These are phyloP conservation scores for Sporothrix variecibatus DNA, from an alignment of 2,329 filamentous ascomycete species.

Conservation along the genomic window DNA sequence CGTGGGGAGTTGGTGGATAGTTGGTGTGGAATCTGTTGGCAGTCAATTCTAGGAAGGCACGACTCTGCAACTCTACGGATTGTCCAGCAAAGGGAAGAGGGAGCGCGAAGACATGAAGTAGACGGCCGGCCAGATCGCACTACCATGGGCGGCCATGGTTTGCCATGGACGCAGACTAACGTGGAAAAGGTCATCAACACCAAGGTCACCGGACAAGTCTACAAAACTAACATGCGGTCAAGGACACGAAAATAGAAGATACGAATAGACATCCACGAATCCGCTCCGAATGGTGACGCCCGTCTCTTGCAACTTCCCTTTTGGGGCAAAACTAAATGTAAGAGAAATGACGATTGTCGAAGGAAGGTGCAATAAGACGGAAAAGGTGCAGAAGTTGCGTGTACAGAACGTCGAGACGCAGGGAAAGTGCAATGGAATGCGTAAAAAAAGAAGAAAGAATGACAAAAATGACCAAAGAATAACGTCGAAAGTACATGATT, in stretches of 20 bases:
- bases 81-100: background rate
- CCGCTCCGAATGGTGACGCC: background rate
- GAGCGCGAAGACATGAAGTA: slow-evolving; percentile 29
- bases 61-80: background rate
- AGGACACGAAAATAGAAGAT: background rate
- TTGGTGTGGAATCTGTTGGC: background rate
- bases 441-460: background rate
- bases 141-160: background rate
- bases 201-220: background rate
- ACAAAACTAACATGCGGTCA: background rate
- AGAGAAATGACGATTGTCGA: background rate
- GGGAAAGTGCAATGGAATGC: background rate
- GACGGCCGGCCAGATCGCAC: slow-evolving; percentile 14
- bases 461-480: background rate
- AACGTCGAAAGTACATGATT: background rate
- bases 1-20: background rate
- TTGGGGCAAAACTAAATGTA: slow-evolving; percentile 9
- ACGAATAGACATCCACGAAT: background rate
- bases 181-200: background rate
- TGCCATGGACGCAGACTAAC: background rate
- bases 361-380: background rate
- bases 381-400: background rate
- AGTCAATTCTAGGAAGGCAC: background rate
- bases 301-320: background rate
- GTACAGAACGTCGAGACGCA: background rate